Evolutionary conservation across 768 basidiomycete genomes (phyloP).

Genomic region (Cubamyces sp.): DNA sequence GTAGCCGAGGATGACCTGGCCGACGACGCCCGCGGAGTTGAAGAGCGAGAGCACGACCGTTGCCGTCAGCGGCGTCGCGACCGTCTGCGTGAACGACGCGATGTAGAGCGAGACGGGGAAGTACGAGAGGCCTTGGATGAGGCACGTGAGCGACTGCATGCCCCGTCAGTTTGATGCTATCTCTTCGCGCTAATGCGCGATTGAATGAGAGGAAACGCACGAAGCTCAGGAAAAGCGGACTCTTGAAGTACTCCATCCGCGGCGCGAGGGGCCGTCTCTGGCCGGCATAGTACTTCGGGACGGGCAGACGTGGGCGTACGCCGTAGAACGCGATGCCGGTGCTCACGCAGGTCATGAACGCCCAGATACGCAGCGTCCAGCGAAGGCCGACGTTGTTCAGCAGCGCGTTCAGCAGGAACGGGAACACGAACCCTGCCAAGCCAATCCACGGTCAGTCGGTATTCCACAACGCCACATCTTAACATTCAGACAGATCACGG

Average conservation of each 20-base stretch:
- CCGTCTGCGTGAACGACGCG: conserved; percentile 29
- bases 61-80: conserved; percentile 28
- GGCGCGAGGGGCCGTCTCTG: conserved; percentile 25
- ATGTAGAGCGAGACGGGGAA: conserved; percentile 35
- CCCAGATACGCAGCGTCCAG: conserved; percentile 31
- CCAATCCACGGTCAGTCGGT: not conserved
- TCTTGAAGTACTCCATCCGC: conserved; percentile 27
- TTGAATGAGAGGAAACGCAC: conserved; percentile 15
- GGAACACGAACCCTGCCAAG: conserved; percentile 29
- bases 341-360: conserved; percentile 22
- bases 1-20: conserved; percentile 30
- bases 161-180: not conserved
- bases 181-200: too few species aligned
- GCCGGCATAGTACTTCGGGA: conserved; percentile 21
- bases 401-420: conserved; percentile 27
- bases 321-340: conserved; percentile 26
- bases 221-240: conserved; percentile 27
- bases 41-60: conserved; percentile 32
- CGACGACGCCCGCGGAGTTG: conserved; percentile 30
- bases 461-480: too few species aligned
- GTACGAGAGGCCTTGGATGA: conserved; percentile 32
- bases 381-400: conserved; percentile 24
- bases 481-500: too few species aligned
- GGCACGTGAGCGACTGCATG: conserved; percentile 22
- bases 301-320: conserved; percentile 29